Conservation (phyloP, 495 filamentous ascomycete genomes). For the Diplogelasinospora grovesii region DNA sequence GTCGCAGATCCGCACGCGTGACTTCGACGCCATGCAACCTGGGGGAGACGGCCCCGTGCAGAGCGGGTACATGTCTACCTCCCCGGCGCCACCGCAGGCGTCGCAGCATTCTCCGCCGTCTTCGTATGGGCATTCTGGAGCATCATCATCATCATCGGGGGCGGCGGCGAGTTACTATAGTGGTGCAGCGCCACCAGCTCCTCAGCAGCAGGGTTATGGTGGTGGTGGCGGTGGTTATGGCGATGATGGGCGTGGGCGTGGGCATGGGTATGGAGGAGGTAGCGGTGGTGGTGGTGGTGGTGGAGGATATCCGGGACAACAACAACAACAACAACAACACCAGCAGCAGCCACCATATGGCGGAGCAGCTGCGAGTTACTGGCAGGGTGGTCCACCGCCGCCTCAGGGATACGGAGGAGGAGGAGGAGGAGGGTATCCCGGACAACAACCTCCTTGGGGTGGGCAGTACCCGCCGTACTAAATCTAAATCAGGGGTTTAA, state of each 20-base stretch:
- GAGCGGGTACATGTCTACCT: conserved; percentile 6
- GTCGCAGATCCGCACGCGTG: conserved; percentile 36
- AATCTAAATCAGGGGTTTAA: too few relatives aligned
- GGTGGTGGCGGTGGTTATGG: conserved; percentile 3
- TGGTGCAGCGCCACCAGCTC: conserved; percentile 1
- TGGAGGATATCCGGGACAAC: too few relatives aligned
- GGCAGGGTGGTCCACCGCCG: background rate
- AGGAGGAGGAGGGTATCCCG: conserved; percentile 1
- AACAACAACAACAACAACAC: background rate
- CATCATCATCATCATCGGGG: background rate
- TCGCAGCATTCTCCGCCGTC: background rate
- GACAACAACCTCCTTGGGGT: background rate
- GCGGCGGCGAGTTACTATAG: conserved; percentile 7
- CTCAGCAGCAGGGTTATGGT: conserved; percentile 3
- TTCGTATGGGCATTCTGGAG: conserved; percentile 4
- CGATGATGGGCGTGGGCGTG: too few relatives aligned
- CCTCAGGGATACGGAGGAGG: background rate
- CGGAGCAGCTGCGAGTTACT: background rate
- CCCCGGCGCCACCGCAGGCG: conserved; percentile 3
- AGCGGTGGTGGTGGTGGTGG: too few relatives aligned
- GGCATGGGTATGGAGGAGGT: too few relatives aligned
- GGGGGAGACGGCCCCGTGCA: too few relatives aligned
- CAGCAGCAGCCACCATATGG: background rate
- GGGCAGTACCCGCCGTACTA: background rate
- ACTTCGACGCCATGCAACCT: too few relatives aligned